Percentiles rank a stretch among this genome's conserved stretches.
Conservation (phyloP, 495 filamentous ascomycete genomes). For the Penicillium antarcticum region DNA sequence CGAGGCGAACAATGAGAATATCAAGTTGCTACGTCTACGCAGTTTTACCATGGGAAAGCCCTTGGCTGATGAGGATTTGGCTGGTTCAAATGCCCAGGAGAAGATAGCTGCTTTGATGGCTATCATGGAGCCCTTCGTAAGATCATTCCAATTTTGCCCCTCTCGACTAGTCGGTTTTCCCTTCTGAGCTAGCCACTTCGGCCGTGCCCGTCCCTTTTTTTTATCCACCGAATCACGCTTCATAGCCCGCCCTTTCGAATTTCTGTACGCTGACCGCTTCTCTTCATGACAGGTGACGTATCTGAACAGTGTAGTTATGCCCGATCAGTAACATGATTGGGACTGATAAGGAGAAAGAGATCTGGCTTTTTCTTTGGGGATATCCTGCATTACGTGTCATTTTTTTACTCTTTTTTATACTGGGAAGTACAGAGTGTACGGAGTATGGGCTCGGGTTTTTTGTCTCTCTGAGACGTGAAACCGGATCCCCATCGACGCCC, state of each 20-base stretch:
- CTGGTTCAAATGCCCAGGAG: constrained; percentile 47
- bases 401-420: not conserved
- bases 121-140: constrained; percentile 64
- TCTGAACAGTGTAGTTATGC: constrained; percentile 64
- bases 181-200: constrained; percentile 27
- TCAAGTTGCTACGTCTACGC: constrained; percentile 69
- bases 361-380: not conserved
- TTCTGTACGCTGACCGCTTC: constrained; percentile 26
- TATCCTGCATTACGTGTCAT: not conserved
- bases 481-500: constrained; percentile 4
- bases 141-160: constrained; percentile 34
- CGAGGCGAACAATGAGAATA: constrained; percentile 65
- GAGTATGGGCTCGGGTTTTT: not conserved
- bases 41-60: constrained; percentile 70
- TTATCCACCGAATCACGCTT: constrained; percentile 18
- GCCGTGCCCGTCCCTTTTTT: constrained; percentile 15
- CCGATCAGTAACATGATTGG: constrained; percentile 40
- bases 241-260: not conserved
- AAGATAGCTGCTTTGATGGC: constrained; percentile 52
- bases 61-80: constrained; percentile 56
- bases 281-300: constrained; percentile 50
- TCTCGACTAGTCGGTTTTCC: constrained; percentile 25
- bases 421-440: too few species aligned
- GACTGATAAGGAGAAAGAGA: not conserved
- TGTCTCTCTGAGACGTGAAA: constrained; percentile 4